A percentile compares a stretch with the other conserved stretches of the same genome.
These are phyloP conservation scores for Eimeria acervulina DNA, from an alignment of 169 alveolate species.

Conservation along the genomic window DNA sequence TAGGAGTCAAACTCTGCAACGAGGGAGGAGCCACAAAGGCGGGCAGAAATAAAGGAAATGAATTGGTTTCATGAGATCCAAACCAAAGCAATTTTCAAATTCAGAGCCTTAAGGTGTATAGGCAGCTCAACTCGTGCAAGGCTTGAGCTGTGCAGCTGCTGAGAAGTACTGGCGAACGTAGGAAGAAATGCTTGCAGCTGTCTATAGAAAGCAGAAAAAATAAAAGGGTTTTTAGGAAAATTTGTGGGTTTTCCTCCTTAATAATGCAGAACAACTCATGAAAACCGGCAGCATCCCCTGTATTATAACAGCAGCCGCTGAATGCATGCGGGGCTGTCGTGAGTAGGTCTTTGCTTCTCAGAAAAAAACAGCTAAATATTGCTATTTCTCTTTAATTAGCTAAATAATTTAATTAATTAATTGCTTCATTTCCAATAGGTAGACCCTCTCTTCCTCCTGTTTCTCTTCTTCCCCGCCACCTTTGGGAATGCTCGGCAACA, in stretches of 20 bases:
- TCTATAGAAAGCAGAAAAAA: background rate
- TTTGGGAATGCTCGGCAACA: no score
- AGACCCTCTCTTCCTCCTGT: no score
- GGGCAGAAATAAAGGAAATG: background rate
- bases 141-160: background rate
- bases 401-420: no score
- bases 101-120: background rate
- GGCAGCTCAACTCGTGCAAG: background rate
- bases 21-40: background rate
- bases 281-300: background rate
- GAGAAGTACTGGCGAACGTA: background rate
- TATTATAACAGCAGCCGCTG: background rate
- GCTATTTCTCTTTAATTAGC: no score
- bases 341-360: background rate
- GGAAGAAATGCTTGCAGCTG: background rate
- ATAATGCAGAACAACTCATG: background rate
- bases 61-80: background rate
- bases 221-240: background rate
- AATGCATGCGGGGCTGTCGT: conserved; percentile 23
- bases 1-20: background rate
- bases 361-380: no score
- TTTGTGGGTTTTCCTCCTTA: background rate
- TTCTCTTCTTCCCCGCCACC: no score
- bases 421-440: no score
- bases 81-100: no score